Base-by-base conservation (phyloP, 2,329 filamentous ascomycete species). In the Colletotrichum caudatum region DNA sequence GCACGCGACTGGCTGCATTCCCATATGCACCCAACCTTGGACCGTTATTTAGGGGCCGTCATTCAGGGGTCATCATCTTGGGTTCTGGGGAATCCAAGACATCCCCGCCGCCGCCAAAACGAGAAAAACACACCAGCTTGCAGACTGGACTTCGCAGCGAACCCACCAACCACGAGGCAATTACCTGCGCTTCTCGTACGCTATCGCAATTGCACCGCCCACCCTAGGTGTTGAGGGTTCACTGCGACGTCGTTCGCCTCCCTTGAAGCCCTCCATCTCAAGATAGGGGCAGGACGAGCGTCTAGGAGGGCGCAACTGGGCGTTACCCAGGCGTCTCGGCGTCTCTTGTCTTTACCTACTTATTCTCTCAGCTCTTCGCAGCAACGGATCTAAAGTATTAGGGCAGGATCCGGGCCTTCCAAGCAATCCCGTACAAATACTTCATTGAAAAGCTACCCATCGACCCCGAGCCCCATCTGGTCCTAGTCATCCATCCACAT, bases 1-100 rank as follows among this genome's bases (percentile, higher is more conserved):
- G 72, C 70, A 73, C 62, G 66, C 72, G 59, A 73, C 70, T 78
- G 56, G 46, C 51, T 71, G 48, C 59, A 59, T 71, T 44, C 29
- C 56, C 64, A 63, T 63, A 57, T 58, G 57, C 59, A 54, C 18
- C 62, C 64, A 48, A 39, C 39, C 53, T 69, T 63, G 51, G 58
- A 46, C 64, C 63, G 54, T 61, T 29, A 18, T 46, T 67, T 44
- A 33, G 44, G 64, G 54, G 58, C 44, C 68, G 54, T 61, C 39
- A 18, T 39, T 67, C 44, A 33, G 44, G 64, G 54, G 58, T 44
- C 51, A 51, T 56, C 35, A 51, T 39, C 57, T 67, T 61, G 35
- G 57, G 35, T 62, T 67, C 50, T 57, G 57, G 44, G 53, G 56
- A 64, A 64, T 54, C 59, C 54, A 69, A 71, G 65, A 71, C 69